Percentiles rank a stretch among this genome's conserved stretches.
Evolutionary conservation across 2,329 filamentous ascomycete species (phyloP).

Genomic region (Tolypocladium ovalisporum): DNA sequence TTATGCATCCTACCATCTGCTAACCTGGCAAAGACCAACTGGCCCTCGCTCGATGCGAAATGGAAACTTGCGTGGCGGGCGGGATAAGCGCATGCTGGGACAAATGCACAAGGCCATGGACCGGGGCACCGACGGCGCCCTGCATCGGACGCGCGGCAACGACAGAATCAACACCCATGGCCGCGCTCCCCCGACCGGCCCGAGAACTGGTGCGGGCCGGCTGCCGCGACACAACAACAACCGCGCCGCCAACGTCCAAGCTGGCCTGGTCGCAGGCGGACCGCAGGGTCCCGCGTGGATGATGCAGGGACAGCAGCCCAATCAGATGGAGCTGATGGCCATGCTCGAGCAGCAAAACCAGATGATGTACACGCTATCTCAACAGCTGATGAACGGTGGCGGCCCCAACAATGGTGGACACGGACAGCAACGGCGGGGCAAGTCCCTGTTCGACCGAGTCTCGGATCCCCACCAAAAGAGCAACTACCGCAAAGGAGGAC

Average conservation of each 20-base stretch:
- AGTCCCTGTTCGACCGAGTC: conserved; percentile 67
- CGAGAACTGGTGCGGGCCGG: conserved; percentile 43
- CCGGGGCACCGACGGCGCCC: conserved; percentile 58
- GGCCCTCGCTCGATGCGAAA: conserved; percentile 93
- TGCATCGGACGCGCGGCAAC: conserved; percentile 69
- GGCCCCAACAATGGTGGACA: conserved; percentile 30
- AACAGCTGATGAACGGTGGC: conserved; percentile 49
- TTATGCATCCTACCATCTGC: neutral
- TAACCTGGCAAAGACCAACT: conserved; percentile 55
- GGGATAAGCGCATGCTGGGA: conserved; percentile 74
- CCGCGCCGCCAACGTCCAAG: conserved; percentile 36
- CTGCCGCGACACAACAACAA: conserved; percentile 27
- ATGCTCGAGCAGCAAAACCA: conserved; percentile 83
- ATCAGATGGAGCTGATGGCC: conserved; percentile 50
- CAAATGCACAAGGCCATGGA: conserved; percentile 79
- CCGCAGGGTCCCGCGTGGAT: conserved; percentile 32
- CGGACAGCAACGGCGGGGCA: conserved; percentile 29
- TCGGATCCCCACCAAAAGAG: conserved; percentile 38
- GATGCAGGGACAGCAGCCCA: conserved; percentile 34
- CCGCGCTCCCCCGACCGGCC: conserved; percentile 62
- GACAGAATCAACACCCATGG: conserved; percentile 74
- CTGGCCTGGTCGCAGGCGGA: conserved; percentile 30
- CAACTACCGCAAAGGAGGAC: conserved; percentile 39
- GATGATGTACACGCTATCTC: conserved; percentile 69
- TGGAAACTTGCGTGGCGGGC: conserved; percentile 44